phyloP scores from a whole-genome alignment of 2,329 filamentous ascomycete species.

The Alternaria burnsii region DNA sequence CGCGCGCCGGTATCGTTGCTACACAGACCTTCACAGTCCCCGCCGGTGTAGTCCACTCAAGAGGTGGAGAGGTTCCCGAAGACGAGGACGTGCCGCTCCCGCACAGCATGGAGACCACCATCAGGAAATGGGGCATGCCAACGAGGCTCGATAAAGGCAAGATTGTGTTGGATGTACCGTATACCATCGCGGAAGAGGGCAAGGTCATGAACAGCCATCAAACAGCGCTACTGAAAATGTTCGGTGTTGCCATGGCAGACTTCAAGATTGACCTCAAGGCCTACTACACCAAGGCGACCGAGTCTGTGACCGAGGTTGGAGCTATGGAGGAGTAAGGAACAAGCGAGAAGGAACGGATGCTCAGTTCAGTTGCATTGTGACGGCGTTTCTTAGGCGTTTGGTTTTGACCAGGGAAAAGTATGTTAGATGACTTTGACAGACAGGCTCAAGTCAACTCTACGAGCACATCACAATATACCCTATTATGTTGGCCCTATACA shows the following conservation, averaged over 20 bases:
- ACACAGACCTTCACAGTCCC: constrained; percentile 82
- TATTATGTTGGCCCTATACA: constrained; percentile 20
- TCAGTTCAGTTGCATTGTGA: constrained; percentile 29
- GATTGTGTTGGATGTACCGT: constrained; percentile 77
- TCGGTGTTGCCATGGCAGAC: constrained; percentile 88
- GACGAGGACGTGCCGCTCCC: constrained; percentile 87
- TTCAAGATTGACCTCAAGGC: constrained; percentile 85
- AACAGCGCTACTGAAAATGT: constrained; percentile 92
- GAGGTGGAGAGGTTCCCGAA: constrained; percentile 77
- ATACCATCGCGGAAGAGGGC: constrained; percentile 84
- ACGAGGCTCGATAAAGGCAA: constrained; percentile 88
- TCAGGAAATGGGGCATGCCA: constrained; percentile 88
- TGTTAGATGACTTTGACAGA: constrained; percentile 20
- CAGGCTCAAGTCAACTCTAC: constrained; percentile 13
- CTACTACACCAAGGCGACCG: constrained; percentile 54
- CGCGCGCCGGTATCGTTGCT: constrained; percentile 82
- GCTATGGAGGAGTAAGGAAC: constrained; percentile 55
- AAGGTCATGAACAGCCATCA: constrained; percentile 88
- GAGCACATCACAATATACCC: constrained; percentile 40
- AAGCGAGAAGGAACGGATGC: background rate
- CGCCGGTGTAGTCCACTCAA: constrained; percentile 79
- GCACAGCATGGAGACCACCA: constrained; percentile 87
- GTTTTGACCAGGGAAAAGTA: constrained; percentile 27
- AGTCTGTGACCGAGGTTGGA: constrained; percentile 61
- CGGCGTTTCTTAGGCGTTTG: constrained; percentile 37